These are phyloP conservation scores for Hsuehochloa calcarea DNA, from an alignment of 176 grass and related monocot species.

Conservation along the genomic window DNA sequence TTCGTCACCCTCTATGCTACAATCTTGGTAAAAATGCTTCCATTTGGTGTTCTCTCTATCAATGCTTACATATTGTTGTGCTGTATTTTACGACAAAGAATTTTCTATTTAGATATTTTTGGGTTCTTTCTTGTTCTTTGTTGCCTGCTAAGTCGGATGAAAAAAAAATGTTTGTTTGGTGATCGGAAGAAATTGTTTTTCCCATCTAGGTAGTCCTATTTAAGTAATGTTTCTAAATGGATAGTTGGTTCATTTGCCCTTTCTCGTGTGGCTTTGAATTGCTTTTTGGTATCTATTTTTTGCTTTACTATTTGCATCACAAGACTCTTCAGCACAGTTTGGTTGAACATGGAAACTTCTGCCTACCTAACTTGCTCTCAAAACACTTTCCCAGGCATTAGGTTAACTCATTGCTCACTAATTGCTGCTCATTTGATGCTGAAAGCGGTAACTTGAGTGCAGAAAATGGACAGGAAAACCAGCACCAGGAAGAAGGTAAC, in stretches of 20 bases:
- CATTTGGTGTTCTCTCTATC: not conserved
- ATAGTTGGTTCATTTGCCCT: conserved; percentile 1
- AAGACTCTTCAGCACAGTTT: not conserved
- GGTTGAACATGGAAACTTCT: not conserved
- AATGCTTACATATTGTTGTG: not conserved
- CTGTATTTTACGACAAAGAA: not conserved
- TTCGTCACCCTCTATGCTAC: not conserved
- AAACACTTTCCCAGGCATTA: conserved; percentile 15
- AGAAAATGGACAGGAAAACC: conserved; percentile 37
- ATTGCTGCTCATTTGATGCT: not conserved
- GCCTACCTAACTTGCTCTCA: conserved; percentile 17
- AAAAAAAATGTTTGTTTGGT: not conserved
- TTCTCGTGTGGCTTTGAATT: conserved; percentile 5
- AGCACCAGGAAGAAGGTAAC: conserved; percentile 46
- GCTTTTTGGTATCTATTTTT: not conserved
- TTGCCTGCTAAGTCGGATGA: not conserved
- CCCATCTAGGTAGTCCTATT: conserved; percentile 34
- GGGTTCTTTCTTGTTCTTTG: not conserved
- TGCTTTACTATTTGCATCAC: not conserved
- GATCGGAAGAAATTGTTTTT: not conserved
- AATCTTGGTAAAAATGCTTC: not conserved
- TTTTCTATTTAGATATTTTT: not conserved
- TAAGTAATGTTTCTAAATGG: conserved; percentile 14
- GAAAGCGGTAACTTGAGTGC: not conserved
- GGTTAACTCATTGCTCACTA: not conserved